A percentile compares a stretch with the other conserved stretches of the same genome.
Conservation (phyloP, 2,329 filamentous ascomycete species). For the Akanthomyces dipterigenus region DNA sequence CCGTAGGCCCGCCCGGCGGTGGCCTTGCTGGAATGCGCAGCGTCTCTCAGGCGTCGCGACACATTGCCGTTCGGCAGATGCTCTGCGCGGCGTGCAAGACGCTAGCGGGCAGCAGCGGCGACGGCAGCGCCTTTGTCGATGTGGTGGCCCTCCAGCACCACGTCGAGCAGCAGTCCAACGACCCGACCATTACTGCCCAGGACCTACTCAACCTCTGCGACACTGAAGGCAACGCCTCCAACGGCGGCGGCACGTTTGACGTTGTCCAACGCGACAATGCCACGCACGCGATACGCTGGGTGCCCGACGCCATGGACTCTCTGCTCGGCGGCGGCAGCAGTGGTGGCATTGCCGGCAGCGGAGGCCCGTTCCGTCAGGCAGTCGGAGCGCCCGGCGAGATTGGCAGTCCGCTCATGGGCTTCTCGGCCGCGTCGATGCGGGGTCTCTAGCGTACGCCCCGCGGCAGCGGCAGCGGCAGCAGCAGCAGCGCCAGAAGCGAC, state of each 20-base stretch:
- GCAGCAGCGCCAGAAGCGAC: background rate
- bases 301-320: slow-evolving; percentile 28
- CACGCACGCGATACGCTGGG: slow-evolving; percentile 44
- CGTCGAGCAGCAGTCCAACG: slow-evolving; percentile 49
- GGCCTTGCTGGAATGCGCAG: slow-evolving; percentile 22
- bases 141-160: slow-evolving; percentile 61
- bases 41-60: slow-evolving; percentile 49
- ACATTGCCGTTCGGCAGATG: slow-evolving; percentile 63
- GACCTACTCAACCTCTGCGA: slow-evolving; percentile 84
- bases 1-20: slow-evolving; percentile 25
- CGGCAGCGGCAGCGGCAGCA: background rate
- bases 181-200: slow-evolving; percentile 35
- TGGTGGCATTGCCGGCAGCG: slow-evolving; percentile 37
- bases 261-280: slow-evolving; percentile 44
- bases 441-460: slow-evolving; percentile 26
- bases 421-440: slow-evolving; percentile 30
- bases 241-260: slow-evolving; percentile 86
- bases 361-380: slow-evolving; percentile 34
- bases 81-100: slow-evolving; percentile 74
- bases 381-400: slow-evolving; percentile 61
- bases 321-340: background rate
- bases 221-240: slow-evolving; percentile 77
- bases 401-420: slow-evolving; percentile 54
- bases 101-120: slow-evolving; percentile 34
- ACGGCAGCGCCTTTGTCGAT: slow-evolving; percentile 60